Evolutionary conservation across 2,329 filamentous ascomycete species (phyloP).

Genomic region (Myotisia sp.): DNA sequence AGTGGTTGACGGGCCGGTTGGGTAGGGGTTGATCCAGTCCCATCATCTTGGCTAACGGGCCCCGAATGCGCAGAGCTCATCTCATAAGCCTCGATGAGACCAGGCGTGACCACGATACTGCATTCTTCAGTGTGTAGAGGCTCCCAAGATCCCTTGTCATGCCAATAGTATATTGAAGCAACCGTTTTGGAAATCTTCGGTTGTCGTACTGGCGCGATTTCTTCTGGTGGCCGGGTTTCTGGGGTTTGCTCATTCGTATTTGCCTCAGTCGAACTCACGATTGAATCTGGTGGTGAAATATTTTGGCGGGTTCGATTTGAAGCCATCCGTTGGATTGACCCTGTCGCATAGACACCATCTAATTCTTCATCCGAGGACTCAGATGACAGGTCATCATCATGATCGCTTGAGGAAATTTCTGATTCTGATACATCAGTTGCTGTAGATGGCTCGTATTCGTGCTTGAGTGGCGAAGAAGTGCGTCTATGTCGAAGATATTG

Average conservation of each 20-base stretch:
- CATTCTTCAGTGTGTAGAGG: slow-evolving; percentile 48
- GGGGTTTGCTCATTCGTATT: slow-evolving; percentile 65
- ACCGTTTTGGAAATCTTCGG: slow-evolving; percentile 41
- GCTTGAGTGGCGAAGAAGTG: slow-evolving; percentile 85
- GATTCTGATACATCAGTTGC: slow-evolving; percentile 48
- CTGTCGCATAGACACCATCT: slow-evolving; percentile 35
- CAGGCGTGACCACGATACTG: slow-evolving; percentile 47
- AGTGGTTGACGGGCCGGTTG: slow-evolving; percentile 32
- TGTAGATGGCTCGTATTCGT: slow-evolving; percentile 85
- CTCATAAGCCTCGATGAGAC: slow-evolving; percentile 50
- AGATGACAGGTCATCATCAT: slow-evolving; percentile 35
- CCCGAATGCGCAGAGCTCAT: slow-evolving; percentile 30
- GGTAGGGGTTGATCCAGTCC: slow-evolving; percentile 8
- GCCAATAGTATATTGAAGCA: slow-evolving; percentile 50
- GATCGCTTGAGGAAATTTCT: slow-evolving; percentile 41
- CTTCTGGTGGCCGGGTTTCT: slow-evolving; percentile 61
- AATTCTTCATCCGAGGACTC: slow-evolving; percentile 44
- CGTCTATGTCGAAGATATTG: slow-evolving; percentile 45
- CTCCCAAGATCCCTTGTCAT: slow-evolving; percentile 49
- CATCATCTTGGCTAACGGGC: slow-evolving; percentile 14
- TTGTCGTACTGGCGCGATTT: slow-evolving; percentile 33
- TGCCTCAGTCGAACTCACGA: slow-evolving; percentile 25
- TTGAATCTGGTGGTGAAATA: slow-evolving; percentile 24
- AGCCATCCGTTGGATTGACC: slow-evolving; percentile 20
- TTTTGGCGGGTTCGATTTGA: slow-evolving; percentile 27